A percentile compares a stretch with the other conserved stretches of the same genome.
Conservation (phyloP, 2,329 filamentous ascomycete species). For the Cladosporium sp. region DNA sequence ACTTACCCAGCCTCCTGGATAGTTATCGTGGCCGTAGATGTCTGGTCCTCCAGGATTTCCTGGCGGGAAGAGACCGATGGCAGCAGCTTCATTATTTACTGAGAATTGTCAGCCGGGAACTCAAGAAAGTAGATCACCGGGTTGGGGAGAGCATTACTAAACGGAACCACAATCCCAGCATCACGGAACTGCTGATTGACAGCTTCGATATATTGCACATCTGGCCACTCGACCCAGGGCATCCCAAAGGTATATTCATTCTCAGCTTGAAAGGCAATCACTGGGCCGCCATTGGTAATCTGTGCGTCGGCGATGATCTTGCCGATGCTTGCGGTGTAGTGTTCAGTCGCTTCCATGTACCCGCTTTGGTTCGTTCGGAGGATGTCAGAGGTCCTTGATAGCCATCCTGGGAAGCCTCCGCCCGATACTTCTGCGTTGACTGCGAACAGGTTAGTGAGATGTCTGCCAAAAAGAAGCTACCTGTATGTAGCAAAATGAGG, state of each 20-base stretch:
- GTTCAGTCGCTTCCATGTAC: constrained; percentile 63
- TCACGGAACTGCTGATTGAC: constrained; percentile 64
- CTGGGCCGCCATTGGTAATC: constrained; percentile 75
- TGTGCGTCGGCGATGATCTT: constrained; percentile 67
- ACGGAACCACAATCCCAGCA: constrained; percentile 66
- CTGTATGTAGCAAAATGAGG: no score
- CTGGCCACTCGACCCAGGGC: constrained; percentile 8
- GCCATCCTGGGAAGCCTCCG: constrained; percentile 77
- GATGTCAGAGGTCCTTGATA: constrained; percentile 60
- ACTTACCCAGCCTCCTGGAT: constrained; percentile 44
- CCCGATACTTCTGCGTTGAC: constrained; percentile 72
- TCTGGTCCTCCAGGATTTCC: constrained; percentile 50
- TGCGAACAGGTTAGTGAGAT: constrained; percentile 40
- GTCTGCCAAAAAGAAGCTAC: constrained; percentile 44
- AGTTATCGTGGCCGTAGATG: constrained; percentile 64
- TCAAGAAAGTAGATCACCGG: neutral
- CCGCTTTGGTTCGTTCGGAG: constrained; percentile 59
- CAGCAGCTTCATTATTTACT: constrained; percentile 60
- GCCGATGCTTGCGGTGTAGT: constrained; percentile 59
- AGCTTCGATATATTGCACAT: constrained; percentile 59
- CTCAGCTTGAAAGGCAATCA: constrained; percentile 75
- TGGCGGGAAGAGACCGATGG: constrained; percentile 58
- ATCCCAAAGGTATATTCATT: constrained; percentile 62
- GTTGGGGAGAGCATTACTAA: constrained; percentile 27
- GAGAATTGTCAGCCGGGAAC: constrained; percentile 48